Conservation (phyloP, 2,329 filamentous ascomycete species). For the Knufia fluminis region DNA sequence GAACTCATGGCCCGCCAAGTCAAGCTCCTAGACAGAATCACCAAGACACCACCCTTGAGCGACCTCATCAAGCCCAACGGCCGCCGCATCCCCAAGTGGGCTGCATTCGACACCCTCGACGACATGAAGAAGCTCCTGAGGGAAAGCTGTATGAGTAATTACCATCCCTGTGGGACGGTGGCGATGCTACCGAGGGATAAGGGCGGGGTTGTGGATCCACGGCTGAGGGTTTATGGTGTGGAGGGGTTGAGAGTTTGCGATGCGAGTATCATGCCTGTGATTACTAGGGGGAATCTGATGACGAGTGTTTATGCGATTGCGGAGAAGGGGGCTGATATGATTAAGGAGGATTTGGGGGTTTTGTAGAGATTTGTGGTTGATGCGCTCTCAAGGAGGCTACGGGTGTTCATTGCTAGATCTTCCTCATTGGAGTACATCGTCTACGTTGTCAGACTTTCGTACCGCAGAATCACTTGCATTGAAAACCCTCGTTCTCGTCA, state of each 20-base stretch:
- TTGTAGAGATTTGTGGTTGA: conserved; percentile 8
- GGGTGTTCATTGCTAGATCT: too few relatives aligned
- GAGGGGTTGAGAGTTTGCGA: conserved; percentile 28
- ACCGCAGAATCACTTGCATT: too few relatives aligned
- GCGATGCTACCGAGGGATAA: conserved; percentile 27
- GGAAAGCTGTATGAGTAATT: neutral
- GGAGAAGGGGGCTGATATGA: conserved; percentile 26
- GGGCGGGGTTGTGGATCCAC: conserved; percentile 28
- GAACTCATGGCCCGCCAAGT: conserved; percentile 32
- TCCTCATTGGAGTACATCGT: too few relatives aligned
- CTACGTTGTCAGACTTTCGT: too few relatives aligned
- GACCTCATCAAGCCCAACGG: conserved; percentile 28
- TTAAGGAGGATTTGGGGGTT: conserved; percentile 11
- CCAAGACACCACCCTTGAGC: conserved; percentile 25
- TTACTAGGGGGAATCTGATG: conserved; percentile 31
- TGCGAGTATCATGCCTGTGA: conserved; percentile 29
- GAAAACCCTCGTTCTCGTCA: too few relatives aligned
- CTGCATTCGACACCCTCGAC: neutral
- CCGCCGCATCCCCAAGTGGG: conserved; percentile 16
- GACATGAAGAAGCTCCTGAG: conserved; percentile 11
- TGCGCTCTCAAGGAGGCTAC: too few relatives aligned
- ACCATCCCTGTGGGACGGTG: conserved; percentile 27
- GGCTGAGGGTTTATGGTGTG: conserved; percentile 27
- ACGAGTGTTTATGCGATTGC: conserved; percentile 30
- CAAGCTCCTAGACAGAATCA: conserved; percentile 28